Evolutionary conservation across 495 filamentous ascomycete species (phyloP).

Genomic region (Xylaria nigripes): DNA sequence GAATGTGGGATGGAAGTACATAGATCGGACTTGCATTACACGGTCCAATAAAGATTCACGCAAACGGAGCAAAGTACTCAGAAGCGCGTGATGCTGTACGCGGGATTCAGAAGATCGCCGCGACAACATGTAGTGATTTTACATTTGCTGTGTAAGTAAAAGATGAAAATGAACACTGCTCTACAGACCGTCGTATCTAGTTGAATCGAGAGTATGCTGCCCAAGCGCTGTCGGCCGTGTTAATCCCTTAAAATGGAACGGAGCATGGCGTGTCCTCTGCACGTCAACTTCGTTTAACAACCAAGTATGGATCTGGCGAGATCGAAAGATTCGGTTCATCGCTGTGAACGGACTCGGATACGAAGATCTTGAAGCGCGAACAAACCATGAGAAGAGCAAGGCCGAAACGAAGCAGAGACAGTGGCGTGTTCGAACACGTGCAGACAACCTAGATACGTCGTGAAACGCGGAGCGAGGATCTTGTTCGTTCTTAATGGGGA

Average conservation of each 20-base stretch:
- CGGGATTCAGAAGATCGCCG: background rate
- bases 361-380: background rate
- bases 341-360: conserved; percentile 14
- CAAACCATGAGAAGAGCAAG: background rate
- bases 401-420: background rate
- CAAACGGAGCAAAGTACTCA: background rate
- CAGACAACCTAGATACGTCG: no score
- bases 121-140: background rate
- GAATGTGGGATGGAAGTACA: background rate
- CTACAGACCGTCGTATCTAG: conserved; percentile 24
- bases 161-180: conserved; percentile 14
- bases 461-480: no score
- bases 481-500: no score
- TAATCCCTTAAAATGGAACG: conserved; percentile 12
- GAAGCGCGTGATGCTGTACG: conserved; percentile 3
- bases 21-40: background rate
- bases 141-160: background rate
- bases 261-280: conserved; percentile 10
- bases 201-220: conserved; percentile 23
- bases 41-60: conserved; percentile 7
- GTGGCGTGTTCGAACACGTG: background rate
- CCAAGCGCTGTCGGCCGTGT: conserved; percentile 14
- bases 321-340: conserved; percentile 14
- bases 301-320: conserved; percentile 12
- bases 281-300: conserved; percentile 2